Base-by-base conservation (phyloP, 2,329 filamentous ascomycete genomes). In the Lasiodiplodia citricola region DNA sequence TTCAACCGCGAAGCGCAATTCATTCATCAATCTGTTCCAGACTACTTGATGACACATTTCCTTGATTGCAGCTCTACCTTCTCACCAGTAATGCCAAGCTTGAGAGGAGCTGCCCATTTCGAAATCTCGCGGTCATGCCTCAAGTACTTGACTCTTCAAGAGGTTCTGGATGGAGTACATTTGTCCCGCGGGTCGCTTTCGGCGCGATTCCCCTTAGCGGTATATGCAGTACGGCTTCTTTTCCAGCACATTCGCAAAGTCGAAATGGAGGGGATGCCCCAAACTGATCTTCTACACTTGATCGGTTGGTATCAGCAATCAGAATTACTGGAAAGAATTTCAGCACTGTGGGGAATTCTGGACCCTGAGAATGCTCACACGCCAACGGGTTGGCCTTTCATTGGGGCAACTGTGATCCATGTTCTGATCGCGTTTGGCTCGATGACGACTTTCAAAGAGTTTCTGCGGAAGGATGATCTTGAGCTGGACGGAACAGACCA, bases 1-100 rank as follows among this genome's bases (percentile, higher is more conserved):
- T 64, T 66, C 38, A 68, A 73, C 37, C 62, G 64, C 2, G 70
- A 73, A 55, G 71, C 71, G 2, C 70, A 73, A 23, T 63, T 73
- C 25, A 72, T 72, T 31, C 68, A 72, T 41, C 68, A 73, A 56
- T 72, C 70, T 50, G 71, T 73, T 14, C 67, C 72, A 13, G 69
- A 72, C 25, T 71, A 67, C 52, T 50, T 73, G 23, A 14, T 38
- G 10, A 38, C 37, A 10, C 10, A 38, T 11, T 3, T 38, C 3
- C 28, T 28, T 28, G 28, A 28, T 7, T 28, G 5, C 28, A 28
- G 28, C 28, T 38, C 37, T 14, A 14, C 37, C 37, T 38, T 11
- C 13, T 11, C 10, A 2, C 10, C 11, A 10, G 37, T 1, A 0
- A 14, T 10, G 13, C 2, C 37, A 18, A 3, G 13, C 1, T 8